Evolutionary conservation across 768 basidiomycete genomes (phyloP), one percentile per base, ranked within the genome.

Genomic region (Lactarius sanguifluus): DNA sequence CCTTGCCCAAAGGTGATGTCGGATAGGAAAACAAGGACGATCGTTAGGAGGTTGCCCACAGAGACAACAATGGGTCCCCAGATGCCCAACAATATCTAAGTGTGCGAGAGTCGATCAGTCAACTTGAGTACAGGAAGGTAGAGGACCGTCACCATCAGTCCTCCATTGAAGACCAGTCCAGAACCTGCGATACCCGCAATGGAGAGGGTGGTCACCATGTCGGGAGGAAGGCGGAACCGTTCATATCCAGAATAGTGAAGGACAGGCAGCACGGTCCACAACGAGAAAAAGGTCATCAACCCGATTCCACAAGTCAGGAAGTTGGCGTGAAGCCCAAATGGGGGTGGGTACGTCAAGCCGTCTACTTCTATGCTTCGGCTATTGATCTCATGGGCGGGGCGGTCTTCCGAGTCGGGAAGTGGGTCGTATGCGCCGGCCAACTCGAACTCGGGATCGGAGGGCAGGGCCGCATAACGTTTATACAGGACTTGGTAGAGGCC

Each of bases 1-100:
- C 83, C 86, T 60, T 82, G 81, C 25, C 92, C 87, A 67, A 94
- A 89, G 20, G 88, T 69, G 9, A 89, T 81, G 76, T 98, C 95
- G 50, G 90, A 86, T 18, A 92, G 72, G 57, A 94, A 85, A 16
- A 94, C 91, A 58, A 97, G 82, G 43, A 96, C 92, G 70, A 96
- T 96, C 6, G 95, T 95, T n/a, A 96, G 82, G n/a, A 98, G 82
- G 76, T 86, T 94, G 55, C 94, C 94, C 38, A 97, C 94, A 2
- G 92, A 93, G 10, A 88, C 86, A 52, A 94, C 84, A 50, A 95
- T 86, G 7, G 94, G 94, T 4, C 94, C 94, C 91, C 92, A 95
- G 32, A 91, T 76, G 32, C 90, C 91, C 57, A 96, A 79, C 3
- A 96, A 80, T 62, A 91, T 82, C 92, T 94, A 69, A 32, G 65